Evolutionary conservation across 2,329 filamentous ascomycete genomes (phyloP), one percentile per base, ranked within the genome.

Genomic region (Aspergillus texensis): DNA sequence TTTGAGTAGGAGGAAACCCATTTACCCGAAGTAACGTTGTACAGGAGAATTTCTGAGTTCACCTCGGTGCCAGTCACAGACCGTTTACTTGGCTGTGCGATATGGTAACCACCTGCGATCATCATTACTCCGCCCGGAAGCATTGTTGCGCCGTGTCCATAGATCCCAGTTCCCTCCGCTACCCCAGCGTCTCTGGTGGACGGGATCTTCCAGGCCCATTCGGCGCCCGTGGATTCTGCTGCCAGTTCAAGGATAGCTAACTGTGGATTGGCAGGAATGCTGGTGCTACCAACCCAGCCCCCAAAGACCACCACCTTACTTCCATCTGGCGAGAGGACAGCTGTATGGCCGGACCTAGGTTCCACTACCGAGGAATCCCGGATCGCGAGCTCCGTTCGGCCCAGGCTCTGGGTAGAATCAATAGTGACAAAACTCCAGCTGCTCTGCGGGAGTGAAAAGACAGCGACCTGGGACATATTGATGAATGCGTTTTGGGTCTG

Each of bases 401-500:
- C 69, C 30, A 67, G 67, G 32, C 62, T 32, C 19, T 71, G 63
- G 2, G 83, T 80, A 4, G 81, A 77, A 16, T 85, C 80, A n/a
- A 94, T 87, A 1, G 85, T 82, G 30, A 96, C 81, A 75, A 94
- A 97, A 32, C 88, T 90, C 94, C 94, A 98, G 59, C 86, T 89
- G 72, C 93, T 89, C 71, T 96, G 91, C 0, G 94, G 94, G 8
- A 97, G 82, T 60, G 89, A 94, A 83, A 94, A 97, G 1, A 97
- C 81, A 0, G 93, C 94, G 1, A 94, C 87, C 50, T 93, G 92
- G 62, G 92, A 96, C 90, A 96, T 97, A 76, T 97, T 96, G 79
- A 97, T 89, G 74, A 97, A 97, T 0, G 93, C 94, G 19, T 82
- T 78, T 69, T 88, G 83, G 0, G 93, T 96, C 74, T 97, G 93